Evolutionary conservation across 768 basidiomycete species (phyloP).

Genomic region (Sarcodon sp.): DNA sequence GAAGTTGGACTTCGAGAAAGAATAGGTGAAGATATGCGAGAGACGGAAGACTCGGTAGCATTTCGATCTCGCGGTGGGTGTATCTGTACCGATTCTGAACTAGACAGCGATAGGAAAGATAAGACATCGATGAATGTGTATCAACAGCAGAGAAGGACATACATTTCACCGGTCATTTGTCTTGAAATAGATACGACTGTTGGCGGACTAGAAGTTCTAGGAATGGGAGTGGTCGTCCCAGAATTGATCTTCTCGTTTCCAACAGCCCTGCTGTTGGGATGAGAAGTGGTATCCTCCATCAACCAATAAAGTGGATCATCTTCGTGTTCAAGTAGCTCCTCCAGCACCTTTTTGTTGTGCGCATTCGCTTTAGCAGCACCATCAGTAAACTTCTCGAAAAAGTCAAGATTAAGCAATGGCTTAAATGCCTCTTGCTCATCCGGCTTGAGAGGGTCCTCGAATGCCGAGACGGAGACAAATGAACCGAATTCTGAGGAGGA

Average conservation of each 20-base stretch:
- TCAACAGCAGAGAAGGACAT: no score
- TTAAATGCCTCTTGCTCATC: constrained; percentile 4
- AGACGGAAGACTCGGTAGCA: not conserved
- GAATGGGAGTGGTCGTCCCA: no score
- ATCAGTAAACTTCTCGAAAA: constrained; percentile 50
- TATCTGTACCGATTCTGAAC: not conserved
- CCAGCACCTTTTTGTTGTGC: constrained; percentile 39
- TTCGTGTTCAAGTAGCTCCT: constrained; percentile 53
- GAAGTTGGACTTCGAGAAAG: not conserved
- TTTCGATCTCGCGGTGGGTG: not conserved
- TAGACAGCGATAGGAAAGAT: not conserved
- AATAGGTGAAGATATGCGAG: not conserved
- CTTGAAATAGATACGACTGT: no score
- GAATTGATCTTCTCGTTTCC: no score
- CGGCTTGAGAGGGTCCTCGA: constrained; percentile 35
- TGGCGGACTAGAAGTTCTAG: no score
- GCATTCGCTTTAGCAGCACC: constrained; percentile 40
- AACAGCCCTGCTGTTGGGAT: no score
- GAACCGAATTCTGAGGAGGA: constrained; percentile 44
- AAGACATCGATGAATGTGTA: no score
- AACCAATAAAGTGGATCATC: constrained; percentile 62
- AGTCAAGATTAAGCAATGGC: constrained; percentile 20
- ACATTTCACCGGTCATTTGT: no score
- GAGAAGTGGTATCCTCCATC: constrained; percentile 1
- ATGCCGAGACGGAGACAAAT: constrained; percentile 42